Evolutionary conservation across 164 flowering plant genomes (phyloP).

Genomic region (Macadamia integrifolia): DNA sequence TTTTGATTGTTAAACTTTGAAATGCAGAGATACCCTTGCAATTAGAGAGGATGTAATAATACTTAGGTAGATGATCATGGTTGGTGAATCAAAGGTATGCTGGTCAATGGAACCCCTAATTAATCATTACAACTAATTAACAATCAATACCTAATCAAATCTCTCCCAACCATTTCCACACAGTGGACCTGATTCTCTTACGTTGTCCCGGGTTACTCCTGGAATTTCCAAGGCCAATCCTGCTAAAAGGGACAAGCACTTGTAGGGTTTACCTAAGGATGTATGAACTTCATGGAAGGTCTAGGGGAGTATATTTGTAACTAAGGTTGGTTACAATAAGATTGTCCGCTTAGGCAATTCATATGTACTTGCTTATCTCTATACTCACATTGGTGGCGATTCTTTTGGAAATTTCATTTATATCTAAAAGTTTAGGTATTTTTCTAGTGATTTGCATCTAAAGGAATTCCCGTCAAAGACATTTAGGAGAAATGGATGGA

Average conservation of each 20-base stretch:
- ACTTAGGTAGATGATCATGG: constrained; percentile 7
- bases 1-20: too few relatives aligned
- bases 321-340: too few relatives aligned
- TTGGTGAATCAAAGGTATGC: constrained; percentile 22
- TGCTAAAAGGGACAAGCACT: background rate
- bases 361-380: too few relatives aligned
- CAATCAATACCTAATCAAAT: constrained; percentile 23
- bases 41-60: constrained; percentile 14
- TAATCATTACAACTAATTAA: constrained; percentile 26
- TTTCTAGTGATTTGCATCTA: too few relatives aligned
- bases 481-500: too few relatives aligned
- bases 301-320: too few relatives aligned
- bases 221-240: background rate
- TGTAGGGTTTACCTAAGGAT: background rate
- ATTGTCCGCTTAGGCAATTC: too few relatives aligned
- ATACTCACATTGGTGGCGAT: too few relatives aligned
- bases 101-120: constrained; percentile 34
- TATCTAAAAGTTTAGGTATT: too few relatives aligned
- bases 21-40: constrained; percentile 2
- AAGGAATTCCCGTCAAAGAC: too few relatives aligned
- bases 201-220: constrained; percentile 1
- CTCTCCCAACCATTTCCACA: constrained; percentile 20
- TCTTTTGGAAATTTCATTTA: too few relatives aligned
- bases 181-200: constrained; percentile 12
- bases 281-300: background rate